Conservation (phyloP, 2,329 filamentous ascomycete species). For the Ceratocystiopsis brevicomis region DNA sequence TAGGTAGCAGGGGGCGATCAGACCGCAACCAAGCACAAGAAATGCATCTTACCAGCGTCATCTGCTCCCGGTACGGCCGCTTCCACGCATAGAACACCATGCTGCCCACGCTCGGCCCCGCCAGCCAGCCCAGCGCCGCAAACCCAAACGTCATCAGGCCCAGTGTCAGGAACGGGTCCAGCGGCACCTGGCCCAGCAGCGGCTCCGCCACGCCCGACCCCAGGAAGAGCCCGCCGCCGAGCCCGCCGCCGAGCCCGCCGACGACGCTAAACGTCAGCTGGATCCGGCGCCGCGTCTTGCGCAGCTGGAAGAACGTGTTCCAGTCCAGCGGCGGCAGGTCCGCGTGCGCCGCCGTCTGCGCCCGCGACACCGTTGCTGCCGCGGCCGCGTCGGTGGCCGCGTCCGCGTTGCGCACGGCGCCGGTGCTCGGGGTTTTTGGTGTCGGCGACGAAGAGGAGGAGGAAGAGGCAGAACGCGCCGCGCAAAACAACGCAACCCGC, state of each 20-base stretch:
- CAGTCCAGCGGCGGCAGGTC: conserved; percentile 43
- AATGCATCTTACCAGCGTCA: conserved; percentile 40
- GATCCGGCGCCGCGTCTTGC: conserved; percentile 66
- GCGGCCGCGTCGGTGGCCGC: conserved; percentile 10
- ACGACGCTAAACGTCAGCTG: conserved; percentile 60
- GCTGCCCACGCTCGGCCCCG: conserved; percentile 67
- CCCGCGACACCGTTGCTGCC: neutral
- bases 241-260: conserved; percentile 42
- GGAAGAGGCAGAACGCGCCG: neutral
- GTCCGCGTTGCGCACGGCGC: conserved; percentile 4
- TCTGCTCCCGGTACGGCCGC: conserved; percentile 48
- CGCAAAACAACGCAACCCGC: neutral
- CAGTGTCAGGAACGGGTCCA: conserved; percentile 75
- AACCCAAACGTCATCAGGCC: conserved; percentile 62
- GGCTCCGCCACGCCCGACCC: conserved; percentile 54
- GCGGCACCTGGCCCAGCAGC: conserved; percentile 50
- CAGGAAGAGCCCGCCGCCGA: conserved; percentile 44
- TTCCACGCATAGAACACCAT: conserved; percentile 62
- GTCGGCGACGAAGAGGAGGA: neutral
- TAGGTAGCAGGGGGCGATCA: neutral
- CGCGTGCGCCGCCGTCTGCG: conserved; percentile 10
- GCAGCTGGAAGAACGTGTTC: conserved; percentile 84
- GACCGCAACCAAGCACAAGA: neutral
- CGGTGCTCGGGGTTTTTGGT: neutral
- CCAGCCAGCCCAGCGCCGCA: conserved; percentile 69